Base-by-base conservation (phyloP, 1,284 basidiomycete genomes). In the Apiotrichum domesticum region DNA sequence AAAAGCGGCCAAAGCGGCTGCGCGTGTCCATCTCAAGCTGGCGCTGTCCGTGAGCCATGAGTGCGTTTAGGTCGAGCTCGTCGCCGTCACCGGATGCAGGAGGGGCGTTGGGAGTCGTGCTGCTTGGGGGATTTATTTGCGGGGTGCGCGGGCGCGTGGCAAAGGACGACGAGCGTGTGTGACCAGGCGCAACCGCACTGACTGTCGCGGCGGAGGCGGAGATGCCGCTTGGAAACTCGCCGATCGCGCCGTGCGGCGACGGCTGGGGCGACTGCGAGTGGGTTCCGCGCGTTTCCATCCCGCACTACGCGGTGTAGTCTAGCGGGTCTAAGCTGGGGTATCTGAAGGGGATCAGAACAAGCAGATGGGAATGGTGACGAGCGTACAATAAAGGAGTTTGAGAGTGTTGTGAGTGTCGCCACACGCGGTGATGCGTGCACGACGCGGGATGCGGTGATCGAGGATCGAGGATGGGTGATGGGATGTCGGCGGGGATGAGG, bases 11-110 rank as follows among this genome's bases (percentile, higher is more conserved):
- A 37, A 60, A 56, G 21, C 58, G 55, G 9, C 48, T 40, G 21
- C 61, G 61, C n/a, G 56, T 49, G 51, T 63, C 61, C 41, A 65
- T 58, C 29, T 66, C 58, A 10, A 56, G 58, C 46, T 64, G 61
- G 7, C 56, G 46, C 48, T 66, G 65, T 39, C 62, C 65, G 44
- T 65, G 62, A 47, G 62, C 54, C 37, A 67, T 62, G 21, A 67
- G 54, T 1, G 59, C 56, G 10, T 56, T 52, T 11, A 67, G 50
- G 52, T 67, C 65, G 43, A 63, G 51, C 45, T 67, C 65, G 53
- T 58, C 63, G 39, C 46, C 40, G n/a, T 47, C 41, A 4, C 42
- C 41, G 10, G 56, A 46, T 21, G 21, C 21, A 21, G 21, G 21
- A 21, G 21, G 21, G 21, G 21, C 21, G 21, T 21, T 21, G 21